Evolutionary conservation across 2,329 filamentous ascomycete species (phyloP).

Genomic region (Ceratocystis alfenasii): DNA sequence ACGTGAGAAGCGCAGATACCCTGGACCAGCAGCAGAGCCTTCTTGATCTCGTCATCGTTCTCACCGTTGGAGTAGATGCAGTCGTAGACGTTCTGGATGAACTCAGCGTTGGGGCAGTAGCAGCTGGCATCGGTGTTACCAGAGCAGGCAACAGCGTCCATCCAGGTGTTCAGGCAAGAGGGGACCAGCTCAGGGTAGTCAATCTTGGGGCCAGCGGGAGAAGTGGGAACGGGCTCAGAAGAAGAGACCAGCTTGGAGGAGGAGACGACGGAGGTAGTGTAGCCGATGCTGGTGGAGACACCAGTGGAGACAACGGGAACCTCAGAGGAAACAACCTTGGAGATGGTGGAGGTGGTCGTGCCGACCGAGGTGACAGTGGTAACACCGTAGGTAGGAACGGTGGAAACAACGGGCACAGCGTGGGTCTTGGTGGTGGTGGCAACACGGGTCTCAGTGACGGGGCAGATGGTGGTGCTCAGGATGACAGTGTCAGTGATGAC

Average conservation of each 20-base stretch:
- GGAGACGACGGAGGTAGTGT: conserved; percentile 38
- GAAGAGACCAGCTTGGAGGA: conserved; percentile 35
- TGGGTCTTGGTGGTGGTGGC: conserved; percentile 29
- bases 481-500: conserved; percentile 44
- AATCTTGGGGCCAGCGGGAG: conserved; percentile 33
- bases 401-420: conserved; percentile 24
- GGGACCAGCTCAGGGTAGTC: conserved; percentile 63
- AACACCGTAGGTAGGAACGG: conserved; percentile 22
- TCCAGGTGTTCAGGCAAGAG: conserved; percentile 84
- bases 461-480: conserved; percentile 49
- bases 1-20: conserved; percentile 76
- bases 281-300: conserved; percentile 40
- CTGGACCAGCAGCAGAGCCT: conserved; percentile 72
- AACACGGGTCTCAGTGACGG: conserved; percentile 43
- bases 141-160: conserved; percentile 59
- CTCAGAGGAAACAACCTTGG: conserved; percentile 36
- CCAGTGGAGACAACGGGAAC: conserved; percentile 40
- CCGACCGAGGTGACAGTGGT: conserved; percentile 21
- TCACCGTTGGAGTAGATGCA: conserved; percentile 70
- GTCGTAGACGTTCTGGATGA: conserved; percentile 66
- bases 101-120: conserved; percentile 71
- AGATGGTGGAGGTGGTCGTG: conserved; percentile 24
- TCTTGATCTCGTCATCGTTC: conserved; percentile 51
- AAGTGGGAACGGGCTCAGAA: conserved; percentile 28
- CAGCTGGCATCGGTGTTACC: conserved; percentile 73